Evolutionary conservation across 306 rosid species (phyloP).

Genomic region (Hippophae gyantsensis): DNA sequence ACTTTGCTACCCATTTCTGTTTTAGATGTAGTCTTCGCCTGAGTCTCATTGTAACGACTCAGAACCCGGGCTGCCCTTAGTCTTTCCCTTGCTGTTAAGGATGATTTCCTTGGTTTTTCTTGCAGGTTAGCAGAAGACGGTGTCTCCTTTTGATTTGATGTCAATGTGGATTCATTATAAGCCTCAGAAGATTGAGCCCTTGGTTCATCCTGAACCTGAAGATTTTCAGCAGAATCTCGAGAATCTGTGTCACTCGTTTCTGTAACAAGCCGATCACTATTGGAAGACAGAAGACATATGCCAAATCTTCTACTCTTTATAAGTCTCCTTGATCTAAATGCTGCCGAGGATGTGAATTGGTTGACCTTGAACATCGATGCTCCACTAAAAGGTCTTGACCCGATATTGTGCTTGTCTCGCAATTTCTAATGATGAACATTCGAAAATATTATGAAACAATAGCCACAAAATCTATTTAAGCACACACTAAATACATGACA

Average conservation of each 20-base stretch:
- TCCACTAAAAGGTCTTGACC: constrained; percentile 41
- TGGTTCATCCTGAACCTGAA: constrained; percentile 29
- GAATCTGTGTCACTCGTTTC: constrained; percentile 35
- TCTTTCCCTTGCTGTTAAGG: constrained; percentile 72
- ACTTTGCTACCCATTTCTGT: constrained; percentile 58
- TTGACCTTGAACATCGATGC: constrained; percentile 34
- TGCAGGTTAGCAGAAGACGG: constrained; percentile 8
- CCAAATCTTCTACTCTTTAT: constrained; percentile 31
- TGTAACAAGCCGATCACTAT: constrained; percentile 54
- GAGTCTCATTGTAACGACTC: constrained; percentile 44
- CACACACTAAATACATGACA: too few relatives aligned
- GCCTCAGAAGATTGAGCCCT: constrained; percentile 32
- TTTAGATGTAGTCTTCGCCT: constrained; percentile 26
- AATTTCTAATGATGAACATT: constrained; percentile 36
- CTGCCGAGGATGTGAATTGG: constrained; percentile 31
- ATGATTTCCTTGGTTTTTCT: constrained; percentile 27
- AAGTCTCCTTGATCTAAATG: constrained; percentile 29
- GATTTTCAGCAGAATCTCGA: constrained; percentile 20
- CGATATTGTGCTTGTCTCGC: constrained; percentile 42
- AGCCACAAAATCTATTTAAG: constrained; percentile 6
- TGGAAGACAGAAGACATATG: constrained; percentile 44
- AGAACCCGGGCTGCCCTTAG: constrained; percentile 74
- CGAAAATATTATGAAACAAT: constrained; percentile 18
- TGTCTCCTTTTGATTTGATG: constrained; percentile 26
- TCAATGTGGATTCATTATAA: constrained; percentile 32